Evolutionary conservation across 768 basidiomycete species (phyloP), one percentile per base, ranked within the genome.

Genomic region (Phylloporus sp.): DNA sequence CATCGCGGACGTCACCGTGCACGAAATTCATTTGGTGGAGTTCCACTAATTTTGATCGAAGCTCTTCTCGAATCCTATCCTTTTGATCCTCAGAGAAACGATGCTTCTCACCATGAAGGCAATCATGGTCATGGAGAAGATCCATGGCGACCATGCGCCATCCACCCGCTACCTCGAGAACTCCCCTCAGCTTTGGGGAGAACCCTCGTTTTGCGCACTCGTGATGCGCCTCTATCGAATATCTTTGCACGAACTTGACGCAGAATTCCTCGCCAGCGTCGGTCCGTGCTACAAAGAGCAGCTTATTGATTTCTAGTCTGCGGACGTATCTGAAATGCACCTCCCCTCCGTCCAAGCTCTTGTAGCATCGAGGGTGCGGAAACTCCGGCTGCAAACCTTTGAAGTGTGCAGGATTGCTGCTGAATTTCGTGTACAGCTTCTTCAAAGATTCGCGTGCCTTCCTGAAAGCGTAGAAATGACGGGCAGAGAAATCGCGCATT

Each of bases 141-240:
- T 70, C 68, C 71, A 72, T 72, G 34, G 70, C 58, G 6, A 71
- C 63, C 65, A 69, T 66, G 41, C 40, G 59, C 66, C 64, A 66
- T 23, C 68, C 68, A 32, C 72, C 71, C 32, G 59, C 50, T 11
- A 71, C 46, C 10, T 23, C 29, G 20, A 67, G 53, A 42, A 62
- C 58, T 22, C 54, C 67, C 41, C 49, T 36, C 15, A 72, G 52
- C 45, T n/a, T 42, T 7, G 69, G 72, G 20, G 70, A 6, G 18
- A 45, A 32, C 22, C 44, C 27, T 31, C 29, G 24, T 13, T 4
- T 12, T 8, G 44, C 44, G 7, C 44, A 45, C 31, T 34, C 22
- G 0, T 9, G 13, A 34, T 45, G 44, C 5, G 20, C 41, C 11
- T 3, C 27, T 27, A 28, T 3, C 9, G 27, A 28, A 6, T 43